Conservation (phyloP, 2,329 filamentous ascomycete genomes). For the Hypomyces rosellus region DNA sequence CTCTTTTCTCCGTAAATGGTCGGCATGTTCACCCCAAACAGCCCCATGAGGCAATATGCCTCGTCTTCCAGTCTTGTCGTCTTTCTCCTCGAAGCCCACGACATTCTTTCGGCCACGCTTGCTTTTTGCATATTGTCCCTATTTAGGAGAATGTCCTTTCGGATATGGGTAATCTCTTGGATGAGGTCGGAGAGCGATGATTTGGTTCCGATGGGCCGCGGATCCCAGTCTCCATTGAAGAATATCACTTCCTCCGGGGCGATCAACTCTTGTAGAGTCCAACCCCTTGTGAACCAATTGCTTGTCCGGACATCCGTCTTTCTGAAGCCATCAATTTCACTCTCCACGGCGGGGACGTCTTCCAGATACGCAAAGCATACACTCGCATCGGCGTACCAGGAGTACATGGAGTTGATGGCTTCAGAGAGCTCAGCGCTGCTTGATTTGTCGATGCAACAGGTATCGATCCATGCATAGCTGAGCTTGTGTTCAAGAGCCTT, state of each 20-base stretch:
- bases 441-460: constrained; percentile 14
- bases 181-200: constrained; percentile 7
- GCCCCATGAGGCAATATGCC: constrained; percentile 21
- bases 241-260: constrained; percentile 30
- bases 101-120: constrained; percentile 17
- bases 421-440: constrained; percentile 11
- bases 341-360: neutral
- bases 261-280: constrained; percentile 62
- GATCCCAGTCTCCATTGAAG: constrained; percentile 22
- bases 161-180: constrained; percentile 17
- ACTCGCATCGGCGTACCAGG: constrained; percentile 10
- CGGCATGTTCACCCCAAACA: constrained; percentile 22
- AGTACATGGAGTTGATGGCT: constrained; percentile 14
- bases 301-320: constrained; percentile 1
- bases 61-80: constrained; percentile 20
- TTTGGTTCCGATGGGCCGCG: constrained; percentile 19
- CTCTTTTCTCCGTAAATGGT: constrained; percentile 21
- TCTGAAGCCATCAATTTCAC: too few species aligned
- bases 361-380: constrained; percentile 6
- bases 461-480: constrained; percentile 12
- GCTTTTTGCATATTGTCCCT: neutral
- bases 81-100: constrained; percentile 17
- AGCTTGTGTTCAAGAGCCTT: constrained; percentile 14
- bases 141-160: too few species aligned
- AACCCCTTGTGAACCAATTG: constrained; percentile 37